phyloP scores from a whole-genome alignment of 2,329 filamentous ascomycete species.

The Acarospora socialis region DNA sequence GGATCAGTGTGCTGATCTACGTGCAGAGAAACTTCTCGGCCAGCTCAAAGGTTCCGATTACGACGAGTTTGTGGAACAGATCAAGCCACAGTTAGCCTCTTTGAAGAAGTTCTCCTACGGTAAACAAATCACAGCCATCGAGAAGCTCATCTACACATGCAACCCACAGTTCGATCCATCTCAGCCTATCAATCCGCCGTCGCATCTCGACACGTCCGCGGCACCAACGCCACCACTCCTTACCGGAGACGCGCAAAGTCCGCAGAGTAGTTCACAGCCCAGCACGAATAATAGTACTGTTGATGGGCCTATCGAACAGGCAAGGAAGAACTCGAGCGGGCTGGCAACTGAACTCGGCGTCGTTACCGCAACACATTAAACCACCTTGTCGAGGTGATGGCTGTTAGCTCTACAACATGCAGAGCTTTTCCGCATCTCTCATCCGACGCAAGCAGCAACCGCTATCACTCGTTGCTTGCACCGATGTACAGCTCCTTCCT shows the following conservation, averaged over 20 bases:
- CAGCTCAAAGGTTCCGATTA: constrained; percentile 47
- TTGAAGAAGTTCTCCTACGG: constrained; percentile 51
- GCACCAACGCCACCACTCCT: constrained; percentile 44
- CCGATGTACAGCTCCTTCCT: too few species aligned
- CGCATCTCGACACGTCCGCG: constrained; percentile 18
- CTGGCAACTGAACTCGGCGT: too few species aligned
- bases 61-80: constrained; percentile 45
- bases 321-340: too few species aligned
- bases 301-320: constrained; percentile 30
- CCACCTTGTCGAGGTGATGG: too few species aligned
- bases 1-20: constrained; percentile 17
- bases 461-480: too few species aligned
- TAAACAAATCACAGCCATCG: constrained; percentile 52
- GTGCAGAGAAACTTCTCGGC: constrained; percentile 62
- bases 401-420: too few species aligned
- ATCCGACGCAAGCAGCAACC: too few species aligned
- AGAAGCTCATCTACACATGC: constrained; percentile 36
- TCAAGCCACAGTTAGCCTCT: constrained; percentile 46
- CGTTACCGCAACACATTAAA: too few species aligned
- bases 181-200: constrained; percentile 10
- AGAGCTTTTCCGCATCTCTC: too few species aligned
- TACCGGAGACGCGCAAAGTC: constrained; percentile 55
- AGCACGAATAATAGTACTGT: constrained; percentile 47
- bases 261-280: constrained; percentile 50
- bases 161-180: constrained; percentile 15